Evolutionary conservation across 768 basidiomycete species (phyloP).

Genomic region (Boletus bicolor): DNA sequence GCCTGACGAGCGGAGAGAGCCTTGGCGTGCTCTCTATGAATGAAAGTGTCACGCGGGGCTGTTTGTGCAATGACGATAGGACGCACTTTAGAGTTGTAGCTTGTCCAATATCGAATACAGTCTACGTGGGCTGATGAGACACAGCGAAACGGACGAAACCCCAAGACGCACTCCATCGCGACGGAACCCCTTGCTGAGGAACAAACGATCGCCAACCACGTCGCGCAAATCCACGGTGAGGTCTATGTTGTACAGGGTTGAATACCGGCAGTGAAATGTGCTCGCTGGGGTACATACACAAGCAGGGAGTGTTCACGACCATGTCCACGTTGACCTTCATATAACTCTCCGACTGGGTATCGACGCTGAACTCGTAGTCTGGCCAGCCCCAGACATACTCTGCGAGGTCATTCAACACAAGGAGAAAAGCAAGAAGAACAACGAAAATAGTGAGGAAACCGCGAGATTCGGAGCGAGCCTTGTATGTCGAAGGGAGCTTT

Average conservation of each 20-base stretch:
- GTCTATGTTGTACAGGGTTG: conserved; percentile 40
- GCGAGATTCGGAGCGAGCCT: conserved; percentile 70
- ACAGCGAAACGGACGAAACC: background rate
- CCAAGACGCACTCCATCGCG: conserved; percentile 71
- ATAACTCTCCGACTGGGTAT: conserved; percentile 53
- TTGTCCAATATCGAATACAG: conserved; percentile 77
- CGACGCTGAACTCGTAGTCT: conserved; percentile 86
- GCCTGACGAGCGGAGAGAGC: conserved; percentile 68
- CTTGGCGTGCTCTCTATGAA: conserved; percentile 55
- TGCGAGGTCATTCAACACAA: conserved; percentile 83
- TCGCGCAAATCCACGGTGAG: conserved; percentile 89
- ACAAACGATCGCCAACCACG: conserved; percentile 88
- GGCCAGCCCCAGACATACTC: conserved; percentile 96
- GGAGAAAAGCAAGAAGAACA: conserved; percentile 58
- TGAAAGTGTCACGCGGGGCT: background rate
- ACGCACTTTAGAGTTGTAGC: conserved; percentile 66
- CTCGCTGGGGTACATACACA: conserved; percentile 56
- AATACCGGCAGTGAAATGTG: background rate
- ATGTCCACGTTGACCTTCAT: conserved; percentile 91
- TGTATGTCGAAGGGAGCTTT: conserved; percentile 80
- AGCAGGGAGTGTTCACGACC: conserved; percentile 90
- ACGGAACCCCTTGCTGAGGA: conserved; percentile 72
- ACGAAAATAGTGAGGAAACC: conserved; percentile 81
- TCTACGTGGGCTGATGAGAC: conserved; percentile 38
- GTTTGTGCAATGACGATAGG: background rate